Evolutionary conservation across 257 asterid species (phyloP).

Genomic region (Thymus quinquecostatus): DNA sequence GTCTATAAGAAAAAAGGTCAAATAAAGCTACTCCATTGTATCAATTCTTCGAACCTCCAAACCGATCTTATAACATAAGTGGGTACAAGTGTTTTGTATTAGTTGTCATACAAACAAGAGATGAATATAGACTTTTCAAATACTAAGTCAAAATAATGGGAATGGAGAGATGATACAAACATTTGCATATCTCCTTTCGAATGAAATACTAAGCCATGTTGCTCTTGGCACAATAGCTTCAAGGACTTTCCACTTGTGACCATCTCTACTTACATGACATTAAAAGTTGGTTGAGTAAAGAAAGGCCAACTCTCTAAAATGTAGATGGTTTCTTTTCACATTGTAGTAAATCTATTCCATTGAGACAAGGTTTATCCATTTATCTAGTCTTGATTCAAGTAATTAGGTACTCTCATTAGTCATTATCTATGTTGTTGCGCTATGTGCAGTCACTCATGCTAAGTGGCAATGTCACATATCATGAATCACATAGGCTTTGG

Average conservation of each 20-base stretch:
- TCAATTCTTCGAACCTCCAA: too few species aligned
- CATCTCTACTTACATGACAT: too few species aligned
- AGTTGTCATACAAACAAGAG: too few species aligned
- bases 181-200: too few species aligned
- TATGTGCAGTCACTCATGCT: background rate
- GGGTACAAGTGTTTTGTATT: too few species aligned
- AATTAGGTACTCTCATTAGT: background rate
- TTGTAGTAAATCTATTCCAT: background rate
- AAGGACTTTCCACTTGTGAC: background rate
- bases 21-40: too few species aligned
- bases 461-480: background rate
- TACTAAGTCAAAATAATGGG: too few species aligned
- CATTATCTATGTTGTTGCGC: background rate
- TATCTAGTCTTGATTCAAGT: background rate
- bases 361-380: constrained; percentile 8
- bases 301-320: background rate
- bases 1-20: too few species aligned
- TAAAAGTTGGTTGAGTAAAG: too few species aligned
- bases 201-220: background rate
- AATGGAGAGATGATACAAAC: too few species aligned
- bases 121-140: too few species aligned
- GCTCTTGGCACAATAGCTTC: constrained; percentile 5
- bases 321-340: background rate
- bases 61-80: too few species aligned
- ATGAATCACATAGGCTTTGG: constrained; percentile 42